phyloP scores from a whole-genome alignment of 192 early-diverging fungal species.

The Rhizoclosmatium globosum region DNA sequence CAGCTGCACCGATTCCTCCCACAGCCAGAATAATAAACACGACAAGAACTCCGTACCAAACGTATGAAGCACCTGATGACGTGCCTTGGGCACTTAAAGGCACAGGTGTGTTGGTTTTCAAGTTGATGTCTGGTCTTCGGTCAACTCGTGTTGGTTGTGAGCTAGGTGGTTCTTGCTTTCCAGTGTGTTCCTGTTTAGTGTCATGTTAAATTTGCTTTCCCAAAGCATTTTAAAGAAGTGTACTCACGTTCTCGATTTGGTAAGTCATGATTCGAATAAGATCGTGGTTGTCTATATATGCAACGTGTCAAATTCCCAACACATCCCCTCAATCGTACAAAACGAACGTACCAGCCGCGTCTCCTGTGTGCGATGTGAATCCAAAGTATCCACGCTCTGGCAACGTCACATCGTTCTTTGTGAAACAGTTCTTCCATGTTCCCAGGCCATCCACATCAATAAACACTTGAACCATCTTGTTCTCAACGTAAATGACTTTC shows the following conservation, averaged over 20 bases:
- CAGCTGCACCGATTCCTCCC: conserved; percentile 40
- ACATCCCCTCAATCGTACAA: too few species aligned
- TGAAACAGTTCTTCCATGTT: conserved; percentile 88
- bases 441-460: conserved; percentile 66
- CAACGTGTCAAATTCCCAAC: not conserved
- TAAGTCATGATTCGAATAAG: conserved; percentile 43
- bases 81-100: conserved; percentile 1
- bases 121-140: not conserved
- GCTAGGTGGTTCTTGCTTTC: conserved; percentile 1
- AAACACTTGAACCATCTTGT: conserved; percentile 61
- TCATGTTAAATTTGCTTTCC: not conserved
- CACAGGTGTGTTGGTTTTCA: not conserved
- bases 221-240: not conserved
- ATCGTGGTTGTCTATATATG: conserved; percentile 46
- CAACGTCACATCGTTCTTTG: conserved; percentile 76
- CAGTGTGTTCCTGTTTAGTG: not conserved
- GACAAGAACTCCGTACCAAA: conserved; percentile 9
- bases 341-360: conserved; percentile 74
- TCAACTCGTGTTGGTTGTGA: not conserved
- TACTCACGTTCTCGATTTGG: conserved; percentile 50
- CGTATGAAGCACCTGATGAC: not conserved
- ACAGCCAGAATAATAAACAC: conserved; percentile 47
- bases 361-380: conserved; percentile 93
- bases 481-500: conserved; percentile 78
- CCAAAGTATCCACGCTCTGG: conserved; percentile 85